Percentiles rank a stretch among this genome's conserved stretches.
These are phyloP conservation scores for Lumnitzera littorea DNA, from an alignment of 345 rosid species.

Conservation along the genomic window DNA sequence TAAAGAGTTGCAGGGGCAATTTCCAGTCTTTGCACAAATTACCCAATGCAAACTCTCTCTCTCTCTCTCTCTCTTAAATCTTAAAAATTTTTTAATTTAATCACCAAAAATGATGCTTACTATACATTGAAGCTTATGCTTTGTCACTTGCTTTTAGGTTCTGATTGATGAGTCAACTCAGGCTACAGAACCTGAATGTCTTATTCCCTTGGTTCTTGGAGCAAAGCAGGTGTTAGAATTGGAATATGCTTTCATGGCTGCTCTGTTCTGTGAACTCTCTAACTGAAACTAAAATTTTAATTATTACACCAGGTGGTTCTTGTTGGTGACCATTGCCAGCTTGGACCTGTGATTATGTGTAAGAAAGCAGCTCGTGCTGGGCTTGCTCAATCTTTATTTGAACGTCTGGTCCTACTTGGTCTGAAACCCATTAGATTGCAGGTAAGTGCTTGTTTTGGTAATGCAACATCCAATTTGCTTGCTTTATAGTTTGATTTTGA, in stretches of 20 bases:
- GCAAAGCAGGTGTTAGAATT: slow-evolving; percentile 68
- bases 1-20: slow-evolving; percentile 8
- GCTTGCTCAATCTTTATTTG: slow-evolving; percentile 93
- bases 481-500: not conserved
- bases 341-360: slow-evolving; percentile 99
- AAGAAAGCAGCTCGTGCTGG: slow-evolving; percentile 99
- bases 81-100: no score
- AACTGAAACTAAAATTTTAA: slow-evolving; percentile 4
- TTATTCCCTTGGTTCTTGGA: slow-evolving; percentile 98
- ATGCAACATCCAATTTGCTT: not conserved
- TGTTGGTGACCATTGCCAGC: slow-evolving; percentile 99
- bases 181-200: slow-evolving; percentile 98
- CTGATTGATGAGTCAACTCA: slow-evolving; percentile 99
- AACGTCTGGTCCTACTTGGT: slow-evolving; percentile 94
- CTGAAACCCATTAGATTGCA: slow-evolving; percentile 97
- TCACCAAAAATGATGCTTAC: no score
- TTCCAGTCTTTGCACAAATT: no score
- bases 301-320: slow-evolving; percentile 62
- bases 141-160: slow-evolving; percentile 41
- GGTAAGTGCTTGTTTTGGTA: slow-evolving; percentile 30
- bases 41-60: no score
- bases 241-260: not conserved
- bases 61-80: no score
- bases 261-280: not conserved
- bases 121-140: no score